Percentiles rank a stretch among this genome's conserved stretches.
These are phyloP conservation scores for Cucurbita maxima DNA, from an alignment of 306 rosid genomes.

Conservation along the genomic window DNA sequence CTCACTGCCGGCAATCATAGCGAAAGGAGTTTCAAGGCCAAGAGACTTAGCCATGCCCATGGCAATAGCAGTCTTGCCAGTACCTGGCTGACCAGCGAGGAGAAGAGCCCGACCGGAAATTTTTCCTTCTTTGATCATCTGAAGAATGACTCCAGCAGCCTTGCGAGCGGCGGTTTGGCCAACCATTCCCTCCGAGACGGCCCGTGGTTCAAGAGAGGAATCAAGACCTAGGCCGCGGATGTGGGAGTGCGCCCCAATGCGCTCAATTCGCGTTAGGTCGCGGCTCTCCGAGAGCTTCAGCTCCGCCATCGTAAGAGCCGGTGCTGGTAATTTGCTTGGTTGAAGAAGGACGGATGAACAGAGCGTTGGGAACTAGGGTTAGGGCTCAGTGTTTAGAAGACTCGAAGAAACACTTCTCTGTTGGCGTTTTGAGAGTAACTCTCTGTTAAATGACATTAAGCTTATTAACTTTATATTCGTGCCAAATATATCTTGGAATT, in stretches of 20 bases:
- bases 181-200: conserved; percentile 90
- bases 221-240: conserved; percentile 95
- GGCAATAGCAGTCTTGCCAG: conserved; percentile 96
- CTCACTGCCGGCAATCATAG: conserved; percentile 94
- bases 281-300: conserved; percentile 78
- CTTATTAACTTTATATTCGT: no score
- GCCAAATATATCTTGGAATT: no score
- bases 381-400: conserved; percentile 14
- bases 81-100: conserved; percentile 85
- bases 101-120: conserved; percentile 90
- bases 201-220: conserved; percentile 70
- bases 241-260: conserved; percentile 97
- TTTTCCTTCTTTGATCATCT: conserved; percentile 80
- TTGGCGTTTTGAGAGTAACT: neutral
- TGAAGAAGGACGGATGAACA: neutral
- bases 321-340: neutral
- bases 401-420: neutral
- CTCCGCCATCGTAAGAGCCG: conserved; percentile 23
- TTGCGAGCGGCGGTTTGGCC: conserved; percentile 85
- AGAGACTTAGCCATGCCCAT: conserved; percentile 99
- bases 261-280: conserved; percentile 89
- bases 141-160: conserved; percentile 87
- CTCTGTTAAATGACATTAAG: no score
- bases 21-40: conserved; percentile 87
- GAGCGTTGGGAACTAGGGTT: neutral